A percentile compares a stretch with the other conserved stretches of the same genome.
phyloP scores from a whole-genome alignment of 352 stramenopile species.

The Thalassiosira ordinaria region DNA sequence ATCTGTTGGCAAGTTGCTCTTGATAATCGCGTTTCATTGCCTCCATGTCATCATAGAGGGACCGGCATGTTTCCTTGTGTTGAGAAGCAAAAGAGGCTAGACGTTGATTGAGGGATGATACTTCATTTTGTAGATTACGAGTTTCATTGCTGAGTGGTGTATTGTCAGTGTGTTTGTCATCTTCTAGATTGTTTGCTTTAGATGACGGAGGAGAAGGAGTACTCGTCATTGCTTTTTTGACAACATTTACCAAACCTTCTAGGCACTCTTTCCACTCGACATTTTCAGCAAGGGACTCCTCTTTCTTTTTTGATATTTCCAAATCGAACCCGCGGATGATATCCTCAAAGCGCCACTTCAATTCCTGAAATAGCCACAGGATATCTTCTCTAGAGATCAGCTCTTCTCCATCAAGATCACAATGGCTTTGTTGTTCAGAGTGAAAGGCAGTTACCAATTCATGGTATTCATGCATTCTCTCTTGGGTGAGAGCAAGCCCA shows the following conservation, averaged over 20 bases:
- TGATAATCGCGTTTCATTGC: conserved; percentile 30
- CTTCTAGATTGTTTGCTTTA: not conserved
- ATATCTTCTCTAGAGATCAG: conserved; percentile 35
- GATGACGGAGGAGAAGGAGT: not conserved
- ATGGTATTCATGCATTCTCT: conserved; percentile 47
- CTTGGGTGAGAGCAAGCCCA: not conserved
- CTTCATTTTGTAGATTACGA: conserved; percentile 4
- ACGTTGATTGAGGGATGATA: conserved; percentile 15
- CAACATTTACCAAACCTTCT: conserved; percentile 23
- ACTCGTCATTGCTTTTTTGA: conserved; percentile 4
- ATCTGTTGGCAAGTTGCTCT: conserved; percentile 18
- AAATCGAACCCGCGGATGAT: conserved; percentile 20
- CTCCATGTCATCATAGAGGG: conserved; percentile 23
- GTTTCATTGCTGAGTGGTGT: not conserved
- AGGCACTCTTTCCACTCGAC: conserved; percentile 42
- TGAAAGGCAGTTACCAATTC: conserved; percentile 41
- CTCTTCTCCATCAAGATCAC: conserved; percentile 22
- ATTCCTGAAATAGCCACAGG: conserved; percentile 50
- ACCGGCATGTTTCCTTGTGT: conserved; percentile 12
- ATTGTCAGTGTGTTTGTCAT: conserved; percentile 9
- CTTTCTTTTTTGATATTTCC: not conserved
- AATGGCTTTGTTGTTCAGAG: conserved; percentile 26
- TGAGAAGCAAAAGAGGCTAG: conserved; percentile 10
- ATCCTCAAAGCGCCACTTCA: conserved; percentile 54
- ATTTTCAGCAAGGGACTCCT: conserved; percentile 4